Evolutionary conservation across 441 rosid genomes (phyloP).

Genomic region (Syzygium syzygioides): DNA sequence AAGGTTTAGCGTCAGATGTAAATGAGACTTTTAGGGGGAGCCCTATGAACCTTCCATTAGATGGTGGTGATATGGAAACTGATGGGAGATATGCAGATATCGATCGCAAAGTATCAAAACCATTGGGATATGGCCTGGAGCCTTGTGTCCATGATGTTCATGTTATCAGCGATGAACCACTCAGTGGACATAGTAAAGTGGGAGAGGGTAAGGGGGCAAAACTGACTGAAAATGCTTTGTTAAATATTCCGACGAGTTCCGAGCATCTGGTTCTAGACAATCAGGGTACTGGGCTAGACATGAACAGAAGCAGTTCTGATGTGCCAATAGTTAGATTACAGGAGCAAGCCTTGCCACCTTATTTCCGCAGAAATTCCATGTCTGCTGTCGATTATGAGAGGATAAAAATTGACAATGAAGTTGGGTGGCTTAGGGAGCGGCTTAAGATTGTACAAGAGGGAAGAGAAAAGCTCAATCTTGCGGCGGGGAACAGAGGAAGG

Average conservation of each 20-base stretch:
- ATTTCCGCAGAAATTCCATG: slow-evolving; percentile 64
- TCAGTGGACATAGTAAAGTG: neutral
- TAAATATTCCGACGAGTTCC: slow-evolving; percentile 11
- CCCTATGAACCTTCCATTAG: neutral
- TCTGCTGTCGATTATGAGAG: slow-evolving; percentile 68
- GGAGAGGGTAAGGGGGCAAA: slow-evolving; percentile 23
- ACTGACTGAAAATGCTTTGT: slow-evolving; percentile 1
- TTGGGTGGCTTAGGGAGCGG: slow-evolving; percentile 67
- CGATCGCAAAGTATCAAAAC: neutral
- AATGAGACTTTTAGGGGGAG: neutral
- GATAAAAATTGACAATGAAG: slow-evolving; percentile 64
- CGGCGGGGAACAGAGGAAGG: slow-evolving; percentile 20
- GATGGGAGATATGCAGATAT: neutral
- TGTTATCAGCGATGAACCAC: slow-evolving; percentile 5
- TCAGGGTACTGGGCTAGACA: slow-evolving; percentile 12
- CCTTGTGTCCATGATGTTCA: slow-evolving; percentile 35
- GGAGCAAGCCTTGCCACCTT: slow-evolving; percentile 19
- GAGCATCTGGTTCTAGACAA: slow-evolving; percentile 16
- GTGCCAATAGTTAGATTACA: slow-evolving; percentile 21
- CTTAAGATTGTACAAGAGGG: slow-evolving; percentile 52
- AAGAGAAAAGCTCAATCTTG: slow-evolving; percentile 50
- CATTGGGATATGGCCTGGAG: slow-evolving; percentile 15
- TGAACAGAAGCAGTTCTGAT: slow-evolving; percentile 46
- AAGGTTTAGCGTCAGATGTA: neutral
- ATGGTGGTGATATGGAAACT: neutral